Base-by-base conservation (phyloP, 1,284 basidiomycete genomes). In the Irpex sp. region DNA sequence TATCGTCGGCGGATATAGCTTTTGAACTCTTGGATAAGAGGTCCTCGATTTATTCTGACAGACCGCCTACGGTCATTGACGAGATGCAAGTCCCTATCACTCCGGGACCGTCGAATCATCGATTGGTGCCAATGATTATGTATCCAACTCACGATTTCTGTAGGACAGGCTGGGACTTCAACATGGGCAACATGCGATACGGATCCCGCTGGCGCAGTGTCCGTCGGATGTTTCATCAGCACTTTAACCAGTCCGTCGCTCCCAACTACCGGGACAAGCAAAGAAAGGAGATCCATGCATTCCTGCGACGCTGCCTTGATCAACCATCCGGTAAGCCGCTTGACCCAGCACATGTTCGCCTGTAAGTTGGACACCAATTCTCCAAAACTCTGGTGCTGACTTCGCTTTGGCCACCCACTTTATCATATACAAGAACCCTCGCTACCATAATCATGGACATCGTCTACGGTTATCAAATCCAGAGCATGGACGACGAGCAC, bases 111-210 rank as follows among this genome's bases (percentile, higher is more conserved):
- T 51, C 15, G 49, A 19, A 9, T 51, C 21, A 51, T 19, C 19
- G 50, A 51, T 19, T 33, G 31, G 31, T 33, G 31, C 31, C 31
- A 33, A 33, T 33, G 31, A 33, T 33, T 33, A 33, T 33, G 31
- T 33, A 33, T 33, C 50, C 9, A 11, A 31, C 17, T 51, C 9
- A n/a, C 50, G 19, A 46, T 33, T 33, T 46, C 13, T 46, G 43
- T 21, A 67, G 68, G 1, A 62, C 63, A 4, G 71, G 74, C 5
- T 78, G 74, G 63, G 67, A 68, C 4, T 70, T 72, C 57, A 68
- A 73, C 6, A 68, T 80, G 19, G 72, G 72, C 5, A 67, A 77
- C 36, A 65, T 70, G 60, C 67, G 57, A 43, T 79, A 78, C 59
- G 74, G 74, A 1, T 70, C 72, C 5, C 69, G 68, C 4, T 79